These are phyloP conservation scores for Camillea tinctor DNA, from an alignment of 2,329 filamentous ascomycete species.

Conservation along the genomic window DNA sequence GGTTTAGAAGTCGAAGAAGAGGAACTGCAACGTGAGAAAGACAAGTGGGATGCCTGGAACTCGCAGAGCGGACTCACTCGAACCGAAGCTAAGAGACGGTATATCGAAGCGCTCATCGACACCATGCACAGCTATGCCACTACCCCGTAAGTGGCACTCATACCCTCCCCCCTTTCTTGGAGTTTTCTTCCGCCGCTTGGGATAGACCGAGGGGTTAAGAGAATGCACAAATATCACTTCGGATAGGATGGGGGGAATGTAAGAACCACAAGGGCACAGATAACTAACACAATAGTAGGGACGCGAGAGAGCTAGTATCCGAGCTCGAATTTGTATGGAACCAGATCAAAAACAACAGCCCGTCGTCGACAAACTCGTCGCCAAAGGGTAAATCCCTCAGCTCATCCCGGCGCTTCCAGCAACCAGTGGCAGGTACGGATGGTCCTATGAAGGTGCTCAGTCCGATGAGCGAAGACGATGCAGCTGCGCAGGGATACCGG, in stretches of 20 bases:
- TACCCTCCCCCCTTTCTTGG: neutral
- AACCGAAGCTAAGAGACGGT: conserved; percentile 90
- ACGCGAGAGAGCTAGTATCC: conserved; percentile 81
- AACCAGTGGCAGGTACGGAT: conserved; percentile 49
- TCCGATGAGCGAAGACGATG: conserved; percentile 83
- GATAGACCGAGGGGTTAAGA: neutral
- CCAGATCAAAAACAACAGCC: conserved; percentile 86
- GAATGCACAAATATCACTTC: neutral
- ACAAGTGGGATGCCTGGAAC: conserved; percentile 95
- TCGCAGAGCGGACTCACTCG: conserved; percentile 77
- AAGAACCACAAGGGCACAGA: neutral
- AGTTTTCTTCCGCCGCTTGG: neutral
- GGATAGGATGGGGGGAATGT: neutral
- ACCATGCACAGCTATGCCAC: conserved; percentile 97
- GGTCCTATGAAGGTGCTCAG: conserved; percentile 69
- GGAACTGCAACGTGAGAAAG: conserved; percentile 58
- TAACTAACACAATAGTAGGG: conserved; percentile 42
- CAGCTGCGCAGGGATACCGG: conserved; percentile 57
- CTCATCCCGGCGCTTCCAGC: conserved; percentile 45
- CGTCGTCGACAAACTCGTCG: conserved; percentile 59
- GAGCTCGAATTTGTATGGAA: conserved; percentile 99
- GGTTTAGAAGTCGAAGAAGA: conserved; percentile 47
- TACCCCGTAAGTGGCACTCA: conserved; percentile 58
- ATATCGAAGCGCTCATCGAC: conserved; percentile 90
- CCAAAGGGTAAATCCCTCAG: conserved; percentile 42